A percentile compares a stretch with the other conserved stretches of the same genome.
These are phyloP conservation scores for Fusarium albidum DNA, from an alignment of 2,329 filamentous ascomycete genomes.

Conservation along the genomic window DNA sequence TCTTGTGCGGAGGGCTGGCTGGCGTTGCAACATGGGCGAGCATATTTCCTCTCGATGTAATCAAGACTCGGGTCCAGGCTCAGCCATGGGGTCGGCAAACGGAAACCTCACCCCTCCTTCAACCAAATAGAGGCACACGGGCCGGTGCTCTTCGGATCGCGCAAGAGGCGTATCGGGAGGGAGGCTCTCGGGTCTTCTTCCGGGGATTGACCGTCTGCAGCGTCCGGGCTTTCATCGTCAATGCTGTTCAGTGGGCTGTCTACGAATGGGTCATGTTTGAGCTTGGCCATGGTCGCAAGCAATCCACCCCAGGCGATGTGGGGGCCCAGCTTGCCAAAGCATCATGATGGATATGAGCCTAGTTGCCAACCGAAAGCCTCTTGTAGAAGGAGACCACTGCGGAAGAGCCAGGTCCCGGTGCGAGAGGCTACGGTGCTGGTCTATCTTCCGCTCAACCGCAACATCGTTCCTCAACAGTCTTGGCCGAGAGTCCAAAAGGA, in stretches of 20 bases:
- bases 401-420: too few relatives aligned
- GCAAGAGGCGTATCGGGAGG: conserved; percentile 69
- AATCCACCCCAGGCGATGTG: conserved; percentile 1
- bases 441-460: too few relatives aligned
- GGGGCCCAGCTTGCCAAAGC: conserved; percentile 3
- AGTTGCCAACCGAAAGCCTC: too few relatives aligned
- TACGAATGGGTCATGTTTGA: conserved; percentile 88
- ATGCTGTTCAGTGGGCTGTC: conserved; percentile 90
- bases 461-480: too few relatives aligned
- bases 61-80: conserved; percentile 92
- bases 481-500: too few relatives aligned
- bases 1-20: conserved; percentile 87
- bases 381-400: too few relatives aligned
- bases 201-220: conserved; percentile 83
- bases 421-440: too few relatives aligned
- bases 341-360: neutral
- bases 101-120: conserved; percentile 26
- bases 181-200: conserved; percentile 72
- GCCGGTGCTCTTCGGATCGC: conserved; percentile 70
- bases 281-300: conserved; percentile 47
- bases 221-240: conserved; percentile 86
- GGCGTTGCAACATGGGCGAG: conserved; percentile 90
- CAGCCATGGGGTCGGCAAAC: conserved; percentile 54
- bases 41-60: conserved; percentile 88
- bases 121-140: conserved; percentile 37